Percentiles rank a stretch among this genome's conserved stretches.
phyloP scores from a whole-genome alignment of 371 early-diverging fungal species.

The Rhizopus sp. region DNA sequence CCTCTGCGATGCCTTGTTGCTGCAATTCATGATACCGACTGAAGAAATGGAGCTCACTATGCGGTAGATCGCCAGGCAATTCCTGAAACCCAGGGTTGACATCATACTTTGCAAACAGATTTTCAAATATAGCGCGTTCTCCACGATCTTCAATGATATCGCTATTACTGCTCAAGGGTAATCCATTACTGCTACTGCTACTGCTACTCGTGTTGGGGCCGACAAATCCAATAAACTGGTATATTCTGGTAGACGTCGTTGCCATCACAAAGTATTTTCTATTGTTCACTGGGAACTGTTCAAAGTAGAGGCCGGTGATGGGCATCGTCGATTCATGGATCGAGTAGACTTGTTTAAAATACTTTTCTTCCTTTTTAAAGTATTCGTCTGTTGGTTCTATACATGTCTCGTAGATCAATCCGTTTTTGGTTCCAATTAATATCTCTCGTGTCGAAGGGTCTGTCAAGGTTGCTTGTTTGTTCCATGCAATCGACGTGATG shows the following conservation, averaged over 20 bases:
- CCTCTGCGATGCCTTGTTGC: constrained; percentile 70
- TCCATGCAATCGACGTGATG: constrained; percentile 90
- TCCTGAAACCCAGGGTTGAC: constrained; percentile 72
- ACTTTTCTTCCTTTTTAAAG: constrained; percentile 81
- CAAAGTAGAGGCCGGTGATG: constrained; percentile 79
- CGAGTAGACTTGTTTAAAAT: constrained; percentile 73
- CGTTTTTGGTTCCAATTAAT: constrained; percentile 84
- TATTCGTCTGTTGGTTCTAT: constrained; percentile 83
- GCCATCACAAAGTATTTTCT: constrained; percentile 78
- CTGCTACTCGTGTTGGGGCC: constrained; percentile 53
- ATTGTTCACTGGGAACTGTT: constrained; percentile 70
- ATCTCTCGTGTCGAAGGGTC: constrained; percentile 78
- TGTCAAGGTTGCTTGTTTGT: constrained; percentile 59
- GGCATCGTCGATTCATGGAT: constrained; percentile 66
- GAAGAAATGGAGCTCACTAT: constrained; percentile 70
- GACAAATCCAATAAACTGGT: constrained; percentile 82
- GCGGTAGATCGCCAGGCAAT: constrained; percentile 67
- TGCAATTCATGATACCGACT: constrained; percentile 68
- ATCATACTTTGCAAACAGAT: constrained; percentile 65
- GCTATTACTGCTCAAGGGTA: constrained; percentile 1
- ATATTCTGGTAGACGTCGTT: constrained; percentile 79
- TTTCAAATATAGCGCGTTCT: constrained; percentile 63
- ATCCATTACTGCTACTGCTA: constrained; percentile 42
- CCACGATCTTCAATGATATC: constrained; percentile 23
- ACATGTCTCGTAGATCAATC: constrained; percentile 85